Evolutionary conservation across 1,284 basidiomycete species (phyloP), one percentile per base, ranked within the genome.

Genomic region (Inonotus obliquus): DNA sequence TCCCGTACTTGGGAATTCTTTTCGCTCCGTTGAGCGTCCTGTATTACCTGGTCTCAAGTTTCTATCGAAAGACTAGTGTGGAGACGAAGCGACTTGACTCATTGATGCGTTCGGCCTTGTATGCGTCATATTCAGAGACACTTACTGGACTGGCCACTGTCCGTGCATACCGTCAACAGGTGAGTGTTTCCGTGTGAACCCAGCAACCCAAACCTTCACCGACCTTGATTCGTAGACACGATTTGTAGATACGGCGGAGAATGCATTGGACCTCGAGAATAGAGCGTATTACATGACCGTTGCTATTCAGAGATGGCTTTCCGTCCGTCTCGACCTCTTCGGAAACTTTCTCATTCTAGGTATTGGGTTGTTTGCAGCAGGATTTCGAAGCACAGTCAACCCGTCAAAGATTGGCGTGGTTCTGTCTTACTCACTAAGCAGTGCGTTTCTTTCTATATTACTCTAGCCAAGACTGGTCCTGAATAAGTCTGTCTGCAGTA

Each of bases 211-310:
- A 21, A 23, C 39, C 58, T 47, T 4, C 9, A 32, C 9, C 4
- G 23, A 29, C 11, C n/a, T 21, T 35, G 14, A 5, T 9, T 27
- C 19, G 17, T 57, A 74, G 71, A 61, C 64, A 19, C 75, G 79
- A 10, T 85, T 87, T 73, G 69, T 82, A 59, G 67, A 68, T 37
- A 73, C 68, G 35, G 75, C 76, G 44, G 79, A 83, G 51, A 75
- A 80, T 58, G 76, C 81, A 25, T 70, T 86, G 65, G 85, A 87
- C 67, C 70, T 81, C 58, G 83, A 88, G 71, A 86, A 87, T 70
- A 76, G 88, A 48, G 92, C 92, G 0, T 92, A 92, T 71, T 87
- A 85, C 69, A 83, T 94, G 77, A 91, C 87, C 0, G 81, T 89
- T 35, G 76, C 81, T 3, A 87, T 82, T 52, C 85, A 87, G 68